These are phyloP conservation scores for Clathrus columnatus DNA, from an alignment of 768 basidiomycete genomes.

Conservation along the genomic window DNA sequence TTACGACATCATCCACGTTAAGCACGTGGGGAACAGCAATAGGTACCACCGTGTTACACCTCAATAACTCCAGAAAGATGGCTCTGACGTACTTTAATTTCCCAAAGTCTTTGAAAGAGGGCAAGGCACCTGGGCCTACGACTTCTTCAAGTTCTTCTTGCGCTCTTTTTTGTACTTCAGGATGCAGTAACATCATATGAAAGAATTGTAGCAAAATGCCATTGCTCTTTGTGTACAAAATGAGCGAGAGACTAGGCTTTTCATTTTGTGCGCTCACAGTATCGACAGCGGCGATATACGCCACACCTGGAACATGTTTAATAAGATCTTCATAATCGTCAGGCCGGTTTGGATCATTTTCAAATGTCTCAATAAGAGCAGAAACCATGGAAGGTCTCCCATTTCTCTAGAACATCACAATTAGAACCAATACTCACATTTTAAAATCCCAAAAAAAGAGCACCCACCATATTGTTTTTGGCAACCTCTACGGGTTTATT, in stretches of 20 bases:
- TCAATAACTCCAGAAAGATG: too few species aligned
- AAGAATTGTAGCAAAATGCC: slow-evolving; percentile 11
- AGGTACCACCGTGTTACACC: slow-evolving; percentile 1
- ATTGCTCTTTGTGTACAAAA: neutral
- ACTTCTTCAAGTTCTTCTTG: slow-evolving; percentile 18
- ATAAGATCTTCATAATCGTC: neutral
- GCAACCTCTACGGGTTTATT: neutral
- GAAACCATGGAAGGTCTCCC: too few species aligned
- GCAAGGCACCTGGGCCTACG: slow-evolving; percentile 16
- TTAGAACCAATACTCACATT: too few species aligned
- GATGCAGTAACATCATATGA: slow-evolving; percentile 18
- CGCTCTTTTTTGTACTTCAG: slow-evolving; percentile 17
- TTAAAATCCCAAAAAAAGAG: too few species aligned
- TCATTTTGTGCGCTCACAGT: neutral
- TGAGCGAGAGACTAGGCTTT: neutral
- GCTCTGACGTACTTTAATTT: too few species aligned
- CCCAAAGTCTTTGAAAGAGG: slow-evolving; percentile 17
- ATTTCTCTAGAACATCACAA: too few species aligned
- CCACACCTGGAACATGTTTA: neutral
- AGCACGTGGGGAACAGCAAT: neutral
- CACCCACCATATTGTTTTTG: too few species aligned
- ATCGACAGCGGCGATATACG: neutral
- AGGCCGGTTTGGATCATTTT: too few species aligned
- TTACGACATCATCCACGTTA: neutral
- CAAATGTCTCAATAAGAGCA: too few species aligned